Evolutionary conservation across 192 early-diverging fungal genomes (phyloP).

Genomic region (Irineochytrium annulatum): DNA sequence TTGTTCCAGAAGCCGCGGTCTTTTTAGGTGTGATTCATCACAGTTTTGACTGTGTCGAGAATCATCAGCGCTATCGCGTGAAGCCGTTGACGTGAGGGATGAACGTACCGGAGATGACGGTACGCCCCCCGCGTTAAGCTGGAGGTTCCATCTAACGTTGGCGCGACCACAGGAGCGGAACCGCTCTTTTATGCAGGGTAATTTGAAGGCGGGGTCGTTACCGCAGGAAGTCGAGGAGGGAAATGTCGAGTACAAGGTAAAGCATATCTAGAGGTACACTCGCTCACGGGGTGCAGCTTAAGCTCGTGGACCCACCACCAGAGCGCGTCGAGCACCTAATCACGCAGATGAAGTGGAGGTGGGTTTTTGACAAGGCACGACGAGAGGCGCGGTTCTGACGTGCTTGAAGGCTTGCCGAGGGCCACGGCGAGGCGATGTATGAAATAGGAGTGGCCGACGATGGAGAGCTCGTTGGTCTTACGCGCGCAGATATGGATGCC

Average conservation of each 20-base stretch:
- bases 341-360: slow-evolving; percentile 90
- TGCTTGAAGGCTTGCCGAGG: slow-evolving; percentile 64
- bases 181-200: slow-evolving; percentile 1
- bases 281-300: slow-evolving; percentile 49
- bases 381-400: background rate
- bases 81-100: too few relatives aligned
- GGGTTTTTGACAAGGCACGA: background rate
- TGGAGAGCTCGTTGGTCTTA: slow-evolving; percentile 72
- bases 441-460: slow-evolving; percentile 86
- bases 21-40: too few relatives aligned
- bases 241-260: slow-evolving; percentile 85
- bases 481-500: slow-evolving; percentile 51
- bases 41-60: too few relatives aligned
- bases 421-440: slow-evolving; percentile 81
- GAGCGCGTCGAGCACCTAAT: slow-evolving; percentile 79
- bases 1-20: too few relatives aligned
- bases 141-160: too few relatives aligned
- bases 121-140: too few relatives aligned
- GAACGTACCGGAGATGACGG: too few relatives aligned
- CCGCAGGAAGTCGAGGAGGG: slow-evolving; percentile 85
- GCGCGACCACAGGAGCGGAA: too few relatives aligned
- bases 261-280: background rate
- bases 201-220: slow-evolving; percentile 22
- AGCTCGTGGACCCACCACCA: slow-evolving; percentile 59
- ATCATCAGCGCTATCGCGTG: too few relatives aligned